These are phyloP conservation scores for Dioscorea zingiberensis DNA, from an alignment of 106 monocot genomes.

Conservation along the genomic window DNA sequence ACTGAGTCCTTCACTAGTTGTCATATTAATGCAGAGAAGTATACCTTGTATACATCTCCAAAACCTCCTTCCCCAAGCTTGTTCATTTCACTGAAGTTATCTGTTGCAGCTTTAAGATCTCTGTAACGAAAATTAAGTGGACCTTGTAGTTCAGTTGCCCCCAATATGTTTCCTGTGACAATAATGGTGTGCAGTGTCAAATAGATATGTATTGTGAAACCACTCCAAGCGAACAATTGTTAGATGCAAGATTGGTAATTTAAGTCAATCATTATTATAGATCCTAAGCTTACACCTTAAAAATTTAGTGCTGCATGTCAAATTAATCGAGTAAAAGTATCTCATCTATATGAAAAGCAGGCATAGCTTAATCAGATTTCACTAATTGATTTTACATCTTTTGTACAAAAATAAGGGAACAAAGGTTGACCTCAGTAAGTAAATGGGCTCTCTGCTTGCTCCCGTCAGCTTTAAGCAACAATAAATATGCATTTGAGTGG, in stretches of 20 bases:
- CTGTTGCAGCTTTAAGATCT: conserved; percentile 56
- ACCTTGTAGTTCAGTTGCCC: conserved; percentile 54
- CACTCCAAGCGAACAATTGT: neutral
- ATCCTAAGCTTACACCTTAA: neutral
- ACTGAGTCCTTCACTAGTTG: neutral
- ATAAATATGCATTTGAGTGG: too few relatives aligned
- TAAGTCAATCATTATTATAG: neutral
- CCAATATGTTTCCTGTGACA: conserved; percentile 42
- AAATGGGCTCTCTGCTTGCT: too few relatives aligned
- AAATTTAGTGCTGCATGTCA: neutral
- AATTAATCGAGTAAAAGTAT: neutral
- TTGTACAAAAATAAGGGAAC: too few relatives aligned
- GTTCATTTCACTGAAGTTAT: conserved; percentile 50
- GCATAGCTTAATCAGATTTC: neutral
- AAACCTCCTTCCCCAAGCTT: conserved; percentile 74
- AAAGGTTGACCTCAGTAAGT: too few relatives aligned
- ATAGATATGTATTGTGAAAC: neutral
- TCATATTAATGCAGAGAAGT: neutral
- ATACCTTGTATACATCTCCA: conserved; percentile 65
- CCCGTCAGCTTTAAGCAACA: too few relatives aligned
- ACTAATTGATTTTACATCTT: too few relatives aligned
- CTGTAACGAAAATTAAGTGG: conserved; percentile 45
- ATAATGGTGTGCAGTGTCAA: neutral
- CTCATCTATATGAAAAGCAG: neutral
- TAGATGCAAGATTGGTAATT: neutral